Conservation (phyloP, 139 green algal species). For the Tetraselmis striata region DNA sequence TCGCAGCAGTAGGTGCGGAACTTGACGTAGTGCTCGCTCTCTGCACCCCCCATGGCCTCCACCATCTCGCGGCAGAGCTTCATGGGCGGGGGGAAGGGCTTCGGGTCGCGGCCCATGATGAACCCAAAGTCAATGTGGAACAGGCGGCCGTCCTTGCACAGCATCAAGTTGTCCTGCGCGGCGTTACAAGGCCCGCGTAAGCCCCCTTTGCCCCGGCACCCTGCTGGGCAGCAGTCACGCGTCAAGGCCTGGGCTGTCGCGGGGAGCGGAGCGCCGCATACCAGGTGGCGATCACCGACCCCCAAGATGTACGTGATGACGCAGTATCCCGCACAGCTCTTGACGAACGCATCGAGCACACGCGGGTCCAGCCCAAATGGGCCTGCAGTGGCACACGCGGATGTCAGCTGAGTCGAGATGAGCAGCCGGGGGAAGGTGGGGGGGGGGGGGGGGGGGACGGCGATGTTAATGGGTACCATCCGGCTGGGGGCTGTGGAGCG, state of each 20-base stretch:
- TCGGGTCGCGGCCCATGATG: conserved; percentile 92
- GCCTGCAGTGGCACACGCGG: conserved; percentile 25
- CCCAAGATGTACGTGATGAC: conserved; percentile 98
- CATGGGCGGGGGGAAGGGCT: conserved; percentile 92
- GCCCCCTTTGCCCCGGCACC: no score
- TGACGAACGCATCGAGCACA: conserved; percentile 80
- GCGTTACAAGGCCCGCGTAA: no score
- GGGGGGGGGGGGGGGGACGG: not conserved
- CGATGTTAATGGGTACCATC: conserved; percentile 17
- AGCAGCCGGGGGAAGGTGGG: not conserved
- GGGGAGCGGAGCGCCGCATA: no score
- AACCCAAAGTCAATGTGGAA: conserved; percentile 98
- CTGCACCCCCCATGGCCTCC: conserved; percentile 50
- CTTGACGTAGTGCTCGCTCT: conserved; percentile 2
- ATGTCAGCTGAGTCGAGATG: not conserved
- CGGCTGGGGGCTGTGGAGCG: conserved; percentile 50
- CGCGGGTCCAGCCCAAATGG: conserved; percentile 64
- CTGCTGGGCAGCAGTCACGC: no score
- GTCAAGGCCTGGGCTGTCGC: no score
- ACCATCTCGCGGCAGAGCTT: conserved; percentile 87
- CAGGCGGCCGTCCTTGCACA: conserved; percentile 73
- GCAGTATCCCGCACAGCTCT: conserved; percentile 89
- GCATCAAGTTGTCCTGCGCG: conserved; percentile 95
- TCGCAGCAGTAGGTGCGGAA: conserved; percentile 77
- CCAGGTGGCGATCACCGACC: conserved; percentile 66